Base-by-base conservation (phyloP, 2,329 filamentous ascomycete species). In the Cladorrhinum sp. region DNA sequence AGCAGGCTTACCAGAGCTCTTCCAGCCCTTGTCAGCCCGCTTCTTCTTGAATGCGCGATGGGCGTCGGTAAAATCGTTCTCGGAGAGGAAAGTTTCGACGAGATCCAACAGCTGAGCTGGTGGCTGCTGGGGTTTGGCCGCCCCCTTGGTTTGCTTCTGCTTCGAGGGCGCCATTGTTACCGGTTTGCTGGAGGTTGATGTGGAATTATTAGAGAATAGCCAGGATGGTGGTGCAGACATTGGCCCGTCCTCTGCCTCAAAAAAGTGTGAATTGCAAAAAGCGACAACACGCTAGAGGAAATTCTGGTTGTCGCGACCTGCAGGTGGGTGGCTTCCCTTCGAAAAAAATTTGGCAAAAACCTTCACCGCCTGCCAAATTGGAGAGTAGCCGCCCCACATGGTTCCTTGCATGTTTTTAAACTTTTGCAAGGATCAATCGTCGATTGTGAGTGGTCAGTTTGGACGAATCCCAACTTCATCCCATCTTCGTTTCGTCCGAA, bases 41-140 rank as follows among this genome's bases (percentile, higher is more conserved):
- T 91, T 85, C 70, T 86, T 84, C 67, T 79, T 78, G 69, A 92
- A 88, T 4, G 84, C 82, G 61, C 80, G 77, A 69, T 82, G 83
- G 50, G 89, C 84, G 61, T 79, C 78, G 52, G 79, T 73, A 68
- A 90, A 89, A n/a, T 85, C 82, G 72, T 89, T 81, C 50, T 87
- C 81, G 48, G 81, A 80, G 54, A 92, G 79, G 73, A 92, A 92
- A 22, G 76, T 74, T 64, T 85, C 85, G 68, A 92, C 81, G 16
- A 91, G 77, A 62, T 86, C 83, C 70, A 92, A 77, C 36, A 92
- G 77, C 72, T 89, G 81, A 25, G 81, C 74, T 3, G 88, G 81
- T 24, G 84, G 79, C 2, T 63, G 23, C n/a, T 56, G 24, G 16
- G 60, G 23, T 38, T 62, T 62, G 48, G 65, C 58, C 16, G 64